Conservation (phyloP, 1,139 yeast genomes). For the Komagataea norvegica region DNA sequence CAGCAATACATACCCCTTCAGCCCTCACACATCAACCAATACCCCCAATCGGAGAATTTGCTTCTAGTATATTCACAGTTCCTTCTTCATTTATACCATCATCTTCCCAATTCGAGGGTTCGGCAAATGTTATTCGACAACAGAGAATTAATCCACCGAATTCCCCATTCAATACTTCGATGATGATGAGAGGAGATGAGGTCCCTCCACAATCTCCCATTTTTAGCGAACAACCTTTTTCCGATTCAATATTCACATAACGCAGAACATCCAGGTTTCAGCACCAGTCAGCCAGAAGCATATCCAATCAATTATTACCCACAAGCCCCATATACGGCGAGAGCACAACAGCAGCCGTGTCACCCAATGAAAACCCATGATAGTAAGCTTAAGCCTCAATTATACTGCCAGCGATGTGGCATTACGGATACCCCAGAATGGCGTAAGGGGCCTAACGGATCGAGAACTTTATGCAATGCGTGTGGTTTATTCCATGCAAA, state of each 20-base stretch:
- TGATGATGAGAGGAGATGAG: too few species aligned
- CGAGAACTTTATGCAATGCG: slow-evolving; percentile 80
- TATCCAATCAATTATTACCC: neutral
- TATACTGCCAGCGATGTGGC: slow-evolving; percentile 61
- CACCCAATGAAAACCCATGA: slow-evolving; percentile 2
- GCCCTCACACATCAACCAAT: neutral
- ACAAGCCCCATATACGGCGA: neutral
- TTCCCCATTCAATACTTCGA: too few species aligned
- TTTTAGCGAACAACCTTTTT: too few species aligned
- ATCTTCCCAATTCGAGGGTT: neutral
- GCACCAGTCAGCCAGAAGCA: too few species aligned
- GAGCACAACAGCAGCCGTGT: neutral
- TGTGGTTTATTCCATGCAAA: slow-evolving; percentile 85
- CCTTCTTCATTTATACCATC: neutral
- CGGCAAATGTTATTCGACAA: too few species aligned
- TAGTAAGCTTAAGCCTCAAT: slow-evolving; percentile 6
- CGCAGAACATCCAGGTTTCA: too few species aligned
- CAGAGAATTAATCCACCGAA: too few species aligned
- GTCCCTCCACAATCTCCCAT: too few species aligned
- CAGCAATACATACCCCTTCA: neutral
- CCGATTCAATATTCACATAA: too few species aligned
- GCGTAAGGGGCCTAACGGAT: slow-evolving; percentile 87
- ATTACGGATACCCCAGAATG: slow-evolving; percentile 88
- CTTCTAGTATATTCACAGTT: neutral
- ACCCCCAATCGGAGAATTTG: neutral